phyloP scores from a whole-genome alignment of 208 protist genomes.

The Leishmania mexicana region DNA sequence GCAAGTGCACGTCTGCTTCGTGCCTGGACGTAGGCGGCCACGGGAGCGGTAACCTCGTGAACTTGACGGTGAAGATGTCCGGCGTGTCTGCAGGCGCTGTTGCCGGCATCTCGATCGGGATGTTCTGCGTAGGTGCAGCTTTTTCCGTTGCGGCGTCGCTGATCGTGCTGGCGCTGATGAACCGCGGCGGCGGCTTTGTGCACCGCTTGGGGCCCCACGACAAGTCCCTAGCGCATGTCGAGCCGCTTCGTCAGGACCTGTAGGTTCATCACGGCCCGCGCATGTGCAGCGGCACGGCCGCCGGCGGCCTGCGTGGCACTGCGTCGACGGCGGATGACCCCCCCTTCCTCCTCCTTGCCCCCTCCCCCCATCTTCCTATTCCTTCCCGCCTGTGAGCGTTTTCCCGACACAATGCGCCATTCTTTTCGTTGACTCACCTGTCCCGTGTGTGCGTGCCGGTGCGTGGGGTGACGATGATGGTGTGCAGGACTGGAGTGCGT shows the following conservation, averaged over 20 bases:
- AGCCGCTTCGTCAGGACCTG: too few species aligned
- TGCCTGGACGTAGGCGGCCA: not conserved
- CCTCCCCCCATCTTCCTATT: not conserved
- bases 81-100: conserved; percentile 14
- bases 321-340: not conserved
- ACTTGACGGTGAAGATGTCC: conserved; percentile 7
- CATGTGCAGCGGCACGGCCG: not conserved
- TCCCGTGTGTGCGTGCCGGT: not conserved
- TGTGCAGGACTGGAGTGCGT: not conserved
- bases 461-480: not conserved
- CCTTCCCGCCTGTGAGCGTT: not conserved
- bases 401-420: not conserved
- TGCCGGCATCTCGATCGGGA: conserved; percentile 20
- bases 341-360: not conserved
- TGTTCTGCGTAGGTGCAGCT: conserved; percentile 6
- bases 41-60: not conserved
- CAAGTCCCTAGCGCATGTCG: not conserved
- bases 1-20: conserved; percentile 8
- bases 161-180: conserved; percentile 7
- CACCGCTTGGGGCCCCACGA: not conserved
- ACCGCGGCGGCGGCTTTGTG: not conserved
- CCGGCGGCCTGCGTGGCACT: not conserved
- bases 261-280: not conserved
- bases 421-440: not conserved
- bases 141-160: conserved; percentile 1